phyloP scores from a whole-genome alignment of 352 stramenopile species.

The Pythium dissotocum region DNA sequence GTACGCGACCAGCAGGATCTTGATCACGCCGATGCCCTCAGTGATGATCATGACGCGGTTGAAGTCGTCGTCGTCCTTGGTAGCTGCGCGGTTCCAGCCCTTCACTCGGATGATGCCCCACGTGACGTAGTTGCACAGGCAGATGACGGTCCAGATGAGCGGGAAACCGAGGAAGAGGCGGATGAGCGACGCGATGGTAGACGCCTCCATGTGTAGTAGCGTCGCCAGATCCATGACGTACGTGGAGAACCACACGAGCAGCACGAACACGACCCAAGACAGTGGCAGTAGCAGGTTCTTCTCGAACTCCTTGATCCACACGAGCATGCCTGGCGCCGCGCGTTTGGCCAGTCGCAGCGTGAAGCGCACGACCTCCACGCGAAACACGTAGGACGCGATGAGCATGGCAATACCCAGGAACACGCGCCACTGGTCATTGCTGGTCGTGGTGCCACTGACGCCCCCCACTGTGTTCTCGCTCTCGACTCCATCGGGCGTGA shows the following conservation, averaged over 20 bases:
- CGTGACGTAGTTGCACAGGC: constrained; percentile 80
- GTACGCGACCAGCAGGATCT: constrained; percentile 73
- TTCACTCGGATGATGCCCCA: constrained; percentile 83
- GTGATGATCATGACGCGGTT: constrained; percentile 88
- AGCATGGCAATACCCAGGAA: constrained; percentile 77
- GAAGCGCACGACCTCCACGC: constrained; percentile 77
- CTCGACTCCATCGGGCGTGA: background rate
- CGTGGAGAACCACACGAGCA: constrained; percentile 64
- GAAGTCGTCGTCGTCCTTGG: constrained; percentile 82
- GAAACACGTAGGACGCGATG: constrained; percentile 64
- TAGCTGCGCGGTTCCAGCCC: constrained; percentile 71
- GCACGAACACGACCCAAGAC: constrained; percentile 81
- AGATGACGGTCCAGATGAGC: constrained; percentile 82
- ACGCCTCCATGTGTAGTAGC: constrained; percentile 43
- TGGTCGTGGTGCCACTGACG: constrained; percentile 18
- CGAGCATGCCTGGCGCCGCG: constrained; percentile 50
- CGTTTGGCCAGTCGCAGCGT: constrained; percentile 66
- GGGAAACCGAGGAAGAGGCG: constrained; percentile 66
- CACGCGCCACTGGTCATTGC: constrained; percentile 71
- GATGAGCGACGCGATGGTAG: constrained; percentile 52
- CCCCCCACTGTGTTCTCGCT: background rate
- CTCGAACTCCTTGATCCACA: constrained; percentile 86
- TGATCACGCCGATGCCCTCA: constrained; percentile 84
- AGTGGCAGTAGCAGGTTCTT: constrained; percentile 75
- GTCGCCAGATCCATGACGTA: constrained; percentile 65